Conservation (phyloP, 176 grass and related monocot genomes). For the Hyparrhenia diplandra region DNA sequence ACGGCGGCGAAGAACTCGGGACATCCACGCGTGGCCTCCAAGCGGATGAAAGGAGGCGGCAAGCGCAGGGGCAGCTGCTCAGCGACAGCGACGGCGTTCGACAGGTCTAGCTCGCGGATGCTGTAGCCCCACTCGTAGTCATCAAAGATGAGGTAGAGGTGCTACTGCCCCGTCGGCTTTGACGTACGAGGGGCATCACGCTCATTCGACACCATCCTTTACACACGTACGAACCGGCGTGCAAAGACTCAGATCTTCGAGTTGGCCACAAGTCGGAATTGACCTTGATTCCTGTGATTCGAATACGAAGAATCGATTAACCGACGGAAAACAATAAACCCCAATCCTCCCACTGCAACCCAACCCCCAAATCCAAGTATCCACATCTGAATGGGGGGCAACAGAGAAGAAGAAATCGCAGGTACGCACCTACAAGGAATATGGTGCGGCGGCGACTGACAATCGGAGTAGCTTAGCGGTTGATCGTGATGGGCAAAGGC, state of each 20-base stretch:
- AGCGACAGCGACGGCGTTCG: too few species aligned
- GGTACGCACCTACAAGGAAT: neutral
- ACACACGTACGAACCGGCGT: too few species aligned
- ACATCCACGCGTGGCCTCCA: neutral
- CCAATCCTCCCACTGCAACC: too few species aligned
- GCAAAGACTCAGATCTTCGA: too few species aligned
- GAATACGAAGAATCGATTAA: too few species aligned
- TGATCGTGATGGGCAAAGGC: too few species aligned
- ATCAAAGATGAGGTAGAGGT: conserved; percentile 9
- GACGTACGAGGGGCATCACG: conserved; percentile 11
- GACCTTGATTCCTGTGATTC: too few species aligned
- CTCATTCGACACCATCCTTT: neutral
- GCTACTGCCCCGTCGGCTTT: neutral
- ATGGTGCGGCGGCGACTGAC: neutral
- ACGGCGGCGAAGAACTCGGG: neutral
- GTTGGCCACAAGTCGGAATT: too few species aligned
- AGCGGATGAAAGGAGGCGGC: conserved; percentile 10
- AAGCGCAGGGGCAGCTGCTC: neutral
- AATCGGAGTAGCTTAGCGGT: neutral
- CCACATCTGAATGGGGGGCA: too few species aligned
- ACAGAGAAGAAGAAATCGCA: too few species aligned
- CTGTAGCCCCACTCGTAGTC: conserved; percentile 6
- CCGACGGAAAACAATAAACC: too few species aligned
- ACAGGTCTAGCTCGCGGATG: neutral
- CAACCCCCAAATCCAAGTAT: too few species aligned